A percentile compares a stretch with the other conserved stretches of the same genome.
Conservation (phyloP, 257 asterid genomes). For the Solanum chmielewskii region DNA sequence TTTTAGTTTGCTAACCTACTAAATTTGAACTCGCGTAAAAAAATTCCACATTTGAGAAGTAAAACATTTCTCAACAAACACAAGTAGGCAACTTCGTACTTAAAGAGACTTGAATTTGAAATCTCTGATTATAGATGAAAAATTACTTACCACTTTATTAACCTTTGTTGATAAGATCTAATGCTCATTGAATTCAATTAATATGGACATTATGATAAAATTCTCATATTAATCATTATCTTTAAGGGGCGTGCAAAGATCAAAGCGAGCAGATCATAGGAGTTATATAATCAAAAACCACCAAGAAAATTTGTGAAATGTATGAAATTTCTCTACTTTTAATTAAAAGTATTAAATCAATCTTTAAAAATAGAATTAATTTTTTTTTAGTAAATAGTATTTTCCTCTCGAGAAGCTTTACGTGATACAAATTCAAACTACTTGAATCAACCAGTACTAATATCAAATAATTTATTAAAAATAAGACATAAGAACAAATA, state of each 20-base stretch:
- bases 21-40: no score
- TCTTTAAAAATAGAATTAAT: neutral
- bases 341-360: neutral
- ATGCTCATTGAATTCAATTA: neutral
- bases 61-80: no score
- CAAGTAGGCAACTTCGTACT: no score
- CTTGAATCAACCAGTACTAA: neutral
- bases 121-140: no score
- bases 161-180: neutral
- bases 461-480: neutral
- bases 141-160: neutral
- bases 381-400: neutral
- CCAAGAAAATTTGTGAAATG: fast-evolving
- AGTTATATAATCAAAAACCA: neutral
- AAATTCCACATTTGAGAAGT: neutral
- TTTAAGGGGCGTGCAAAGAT: neutral
- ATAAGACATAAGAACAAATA: neutral
- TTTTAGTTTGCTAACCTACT: no score
- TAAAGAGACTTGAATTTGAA: neutral
- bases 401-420: neutral
- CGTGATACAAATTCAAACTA: neutral
- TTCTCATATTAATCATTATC: neutral
- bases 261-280: neutral
- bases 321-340: neutral
- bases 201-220: neutral